Evolutionary conservation across 305 asterid genomes (phyloP).

Genomic region (Fraxinus sp.): DNA sequence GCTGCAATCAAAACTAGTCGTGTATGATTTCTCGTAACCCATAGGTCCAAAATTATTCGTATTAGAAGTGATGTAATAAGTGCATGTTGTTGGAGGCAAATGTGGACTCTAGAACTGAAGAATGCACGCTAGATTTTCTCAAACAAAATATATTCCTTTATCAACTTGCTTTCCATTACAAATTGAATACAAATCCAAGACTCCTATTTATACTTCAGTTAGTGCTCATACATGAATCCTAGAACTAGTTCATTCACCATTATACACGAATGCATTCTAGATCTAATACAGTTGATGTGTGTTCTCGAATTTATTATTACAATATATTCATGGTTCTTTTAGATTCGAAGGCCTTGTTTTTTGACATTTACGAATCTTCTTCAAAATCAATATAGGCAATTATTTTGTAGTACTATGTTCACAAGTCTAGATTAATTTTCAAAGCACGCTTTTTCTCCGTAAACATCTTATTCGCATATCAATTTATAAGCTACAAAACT

Average conservation of each 20-base stretch:
- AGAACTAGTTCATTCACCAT: not conserved
- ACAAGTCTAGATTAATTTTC: not conserved
- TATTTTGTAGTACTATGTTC: not conserved
- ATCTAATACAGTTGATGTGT: not conserved
- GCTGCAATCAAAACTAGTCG: not conserved
- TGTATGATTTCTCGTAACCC: not conserved
- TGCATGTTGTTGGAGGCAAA: not conserved
- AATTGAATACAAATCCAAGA: not conserved
- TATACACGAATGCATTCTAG: not conserved
- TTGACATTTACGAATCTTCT: not conserved
- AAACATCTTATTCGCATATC: slow-evolving; percentile 3
- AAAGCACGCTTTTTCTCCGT: not conserved
- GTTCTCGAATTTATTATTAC: not conserved
- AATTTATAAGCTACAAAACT: not conserved
- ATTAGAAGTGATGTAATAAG: not conserved
- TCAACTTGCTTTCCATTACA: not conserved
- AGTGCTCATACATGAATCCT: not conserved
- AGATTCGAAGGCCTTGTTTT: not conserved
- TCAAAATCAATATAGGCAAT: not conserved
- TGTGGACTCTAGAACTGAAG: not conserved
- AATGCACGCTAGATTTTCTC: not conserved
- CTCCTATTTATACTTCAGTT: not conserved
- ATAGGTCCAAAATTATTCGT: not conserved
- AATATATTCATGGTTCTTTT: not conserved
- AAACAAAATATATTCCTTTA: not conserved